phyloP scores from a whole-genome alignment of 2,329 filamentous ascomycete genomes.

The Penicillium rolfsii region DNA sequence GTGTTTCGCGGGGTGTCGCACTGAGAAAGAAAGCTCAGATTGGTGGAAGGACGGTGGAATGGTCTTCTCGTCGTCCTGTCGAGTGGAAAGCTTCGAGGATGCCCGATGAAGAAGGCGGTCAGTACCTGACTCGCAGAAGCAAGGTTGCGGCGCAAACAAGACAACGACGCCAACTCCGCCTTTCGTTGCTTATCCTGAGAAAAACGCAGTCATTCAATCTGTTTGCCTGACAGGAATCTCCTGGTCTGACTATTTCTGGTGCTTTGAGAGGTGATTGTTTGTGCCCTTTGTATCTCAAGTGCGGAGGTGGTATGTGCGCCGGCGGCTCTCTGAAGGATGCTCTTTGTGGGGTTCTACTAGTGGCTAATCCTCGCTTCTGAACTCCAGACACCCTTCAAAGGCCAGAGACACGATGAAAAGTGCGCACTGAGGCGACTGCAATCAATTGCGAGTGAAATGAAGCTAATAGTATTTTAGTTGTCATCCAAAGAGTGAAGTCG shows the following conservation, averaged over 20 bases:
- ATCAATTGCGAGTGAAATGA: neutral
- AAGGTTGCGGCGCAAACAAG: constrained; percentile 10
- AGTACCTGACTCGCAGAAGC: neutral
- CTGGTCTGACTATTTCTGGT: neutral
- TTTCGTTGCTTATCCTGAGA: neutral
- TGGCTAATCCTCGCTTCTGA: constrained; percentile 7
- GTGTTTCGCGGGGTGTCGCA: constrained; percentile 9
- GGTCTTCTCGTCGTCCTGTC: constrained; percentile 21
- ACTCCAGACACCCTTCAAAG: neutral
- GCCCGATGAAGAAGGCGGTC: constrained; percentile 29
- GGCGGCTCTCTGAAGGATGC: constrained; percentile 2
- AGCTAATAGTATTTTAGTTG: constrained; percentile 60
- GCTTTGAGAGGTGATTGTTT: neutral
- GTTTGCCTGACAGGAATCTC: too few species aligned
- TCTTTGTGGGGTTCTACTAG: neutral
- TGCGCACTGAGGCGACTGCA: neutral
- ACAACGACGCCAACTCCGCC: neutral
- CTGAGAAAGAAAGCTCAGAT: constrained; percentile 15
- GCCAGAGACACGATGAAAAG: constrained; percentile 15
- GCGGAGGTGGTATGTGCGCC: constrained; percentile 1
- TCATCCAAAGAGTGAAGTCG: constrained; percentile 90
- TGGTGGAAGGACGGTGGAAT: constrained; percentile 21
- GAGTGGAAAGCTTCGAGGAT: constrained; percentile 28
- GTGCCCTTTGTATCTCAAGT: neutral
- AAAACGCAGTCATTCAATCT: neutral